Evolutionary conservation across 148 eudicot species (phyloP), one percentile per base, ranked within the genome.

Genomic region (Selenicereus undatus): DNA sequence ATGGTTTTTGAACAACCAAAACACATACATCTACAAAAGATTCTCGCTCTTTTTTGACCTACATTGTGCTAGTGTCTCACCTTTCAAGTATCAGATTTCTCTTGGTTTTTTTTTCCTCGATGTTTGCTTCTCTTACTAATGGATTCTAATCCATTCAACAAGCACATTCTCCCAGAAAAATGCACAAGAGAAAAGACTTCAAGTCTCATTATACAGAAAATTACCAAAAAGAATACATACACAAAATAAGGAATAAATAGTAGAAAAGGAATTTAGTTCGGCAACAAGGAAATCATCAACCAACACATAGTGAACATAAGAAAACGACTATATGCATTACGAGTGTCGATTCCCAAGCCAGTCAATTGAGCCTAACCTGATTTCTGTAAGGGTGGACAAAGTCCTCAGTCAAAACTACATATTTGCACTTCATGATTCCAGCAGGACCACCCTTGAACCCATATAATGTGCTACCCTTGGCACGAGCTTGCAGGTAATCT

Each of bases 401-500:
- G 78, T 96, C 98, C 9, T 93, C 74, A 82, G 89, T 90, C 85
- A 96, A 80, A 70, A 89, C 90, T 69, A 89, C 88, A 81, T 96
- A 96, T 78, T 96, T 93, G 86, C 95, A 77, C 87, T 94, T 92
- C 99, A 96, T 96, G 88, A 96, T 91, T 71, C 99, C 98, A 88
- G 99, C 99, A 76, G 99, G 99, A 64, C 99, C 99, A 78, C 99
- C 99, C 79, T 75, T 90, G 79, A 96, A 96, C n/a, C 98, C 99
- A 83, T 93, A 96, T 66, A 96, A 8, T 73, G 87, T 91, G 82
- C 99, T 93, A 60, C 93, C 98, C 88, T 87, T 87, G 81, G 93
- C 90, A 73, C 90, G 93, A 77, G 93, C 88, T 88, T 93, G 95
- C 89, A 93, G 85, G 83, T 96, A 96, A 88, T 96, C 97, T 93